Evolutionary conservation across 192 early-diverging fungal genomes (phyloP), one percentile per base, ranked within the genome.

Genomic region (Backusella luteola): DNA sequence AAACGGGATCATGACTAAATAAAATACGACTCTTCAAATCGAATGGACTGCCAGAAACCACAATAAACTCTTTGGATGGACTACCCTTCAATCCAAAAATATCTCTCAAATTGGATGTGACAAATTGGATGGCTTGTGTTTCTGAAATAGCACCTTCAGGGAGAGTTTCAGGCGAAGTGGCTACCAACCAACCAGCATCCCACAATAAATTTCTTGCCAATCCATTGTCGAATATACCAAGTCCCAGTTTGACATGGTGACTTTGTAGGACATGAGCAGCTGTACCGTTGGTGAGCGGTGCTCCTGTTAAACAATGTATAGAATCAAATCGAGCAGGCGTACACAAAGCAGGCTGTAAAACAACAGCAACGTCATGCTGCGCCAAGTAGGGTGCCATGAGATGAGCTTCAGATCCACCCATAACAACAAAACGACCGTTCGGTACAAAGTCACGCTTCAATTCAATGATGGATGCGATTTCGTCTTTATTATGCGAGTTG

Each of bases 101-200:
- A 42, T 93, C 83, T 32, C 89, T 88, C 41, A 93, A 83, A 72
- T 90, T 90, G 83, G 88, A 92, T 41, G 92, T 90, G 42, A 94
- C 85, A 39, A 89, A 86, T 14, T 85, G 90, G 42, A 94, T 85
- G 4, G 92, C 92, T 36, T 93, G 89, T 68, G 83, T 84, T 72
- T 87, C 91, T 1, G 84, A 73, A 52, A 91, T 80, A 14, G 34
- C 6, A 11, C 71, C 75, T 42, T 84, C 80, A 14, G 39, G 34
- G n/a, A 29, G 4, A 21, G 34, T 6, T 52, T 69, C 73, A 29
- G 66, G 67, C 9, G 80, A 83, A 49, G 88, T 87, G 17, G 32
- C 81, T 11, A 74, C 35, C 2, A 84, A 86, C 91, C 92, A 93
- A 11, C 91, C 94, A 35, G 94, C 93, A 81, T 92, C 93, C 91